Base-by-base conservation (phyloP, 2,329 filamentous ascomycete genomes). In the Arachnomyces sp. region DNA sequence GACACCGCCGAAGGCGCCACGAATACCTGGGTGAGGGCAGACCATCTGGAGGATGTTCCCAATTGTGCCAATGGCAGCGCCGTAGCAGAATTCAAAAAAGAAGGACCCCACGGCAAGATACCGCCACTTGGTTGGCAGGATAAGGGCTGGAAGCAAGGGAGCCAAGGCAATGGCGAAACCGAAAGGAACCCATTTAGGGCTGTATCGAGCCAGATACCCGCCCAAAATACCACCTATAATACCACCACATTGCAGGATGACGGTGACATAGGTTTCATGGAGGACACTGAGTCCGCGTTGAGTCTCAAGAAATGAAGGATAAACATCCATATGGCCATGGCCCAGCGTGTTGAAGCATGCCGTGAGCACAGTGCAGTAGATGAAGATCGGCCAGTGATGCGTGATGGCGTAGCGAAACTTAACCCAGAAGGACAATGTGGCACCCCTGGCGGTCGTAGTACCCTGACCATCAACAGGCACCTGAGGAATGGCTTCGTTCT, bases 61-160 rank as follows among this genome's bases (percentile, higher is more conserved):
- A 13, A 41, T 14, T 18, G 36, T 41, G 25, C 39, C 39, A 16
- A 41, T 41, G 17, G 39, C 30, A 7, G 34, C 34, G n/a, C 39
- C 39, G 18, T 41, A 41, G 14, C 36, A 41, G 21, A 41, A 41
- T n/a, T 41, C 17, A 6, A 41, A 28, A n/a, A 41, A 41, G 34
- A 41, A 41, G 11, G 39, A 31, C 7, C 39, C 39, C 8, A 41
- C n/a, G n/a, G 39, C 34, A 15, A 41, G 39, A 9, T 13, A 4
- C 14, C 37, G 36, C 39, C 34, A 41, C 25, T 18, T 37, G 3
- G 32, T 15, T 7, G 39, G 39, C 12, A 41, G 39, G 8, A 38
- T 28, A 31, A 31, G 37, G 13, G 37, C 15, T 28, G 39, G 39
- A 9, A 41, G 39, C 17, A 14, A 41, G 2, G 39, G 34, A 4